A percentile compares a stretch with the other conserved stretches of the same genome.
These are phyloP conservation scores for Jacaranda mimosifolia DNA, from an alignment of 257 asterid species.

Conservation along the genomic window DNA sequence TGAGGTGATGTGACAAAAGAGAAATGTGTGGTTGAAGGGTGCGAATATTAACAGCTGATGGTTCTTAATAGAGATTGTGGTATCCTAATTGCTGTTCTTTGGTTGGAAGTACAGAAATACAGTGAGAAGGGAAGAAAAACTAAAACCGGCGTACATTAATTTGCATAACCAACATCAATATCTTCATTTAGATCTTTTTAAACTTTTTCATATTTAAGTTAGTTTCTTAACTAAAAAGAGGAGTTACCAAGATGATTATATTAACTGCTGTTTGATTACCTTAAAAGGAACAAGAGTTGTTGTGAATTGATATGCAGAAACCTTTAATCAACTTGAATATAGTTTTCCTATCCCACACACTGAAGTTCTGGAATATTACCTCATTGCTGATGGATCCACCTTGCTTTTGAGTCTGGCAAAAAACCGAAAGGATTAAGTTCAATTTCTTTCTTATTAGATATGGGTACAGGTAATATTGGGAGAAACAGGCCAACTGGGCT, in stretches of 20 bases:
- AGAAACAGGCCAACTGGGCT: too few species aligned
- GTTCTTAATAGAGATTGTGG: background rate
- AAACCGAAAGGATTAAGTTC: too few species aligned
- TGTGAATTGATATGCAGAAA: slow-evolving; percentile 1
- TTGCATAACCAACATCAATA: background rate
- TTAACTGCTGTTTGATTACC: slow-evolving; percentile 11
- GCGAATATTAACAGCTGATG: background rate
- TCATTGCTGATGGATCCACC: too few species aligned
- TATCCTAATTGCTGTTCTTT: background rate
- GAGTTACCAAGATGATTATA: background rate
- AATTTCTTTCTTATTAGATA: too few species aligned
- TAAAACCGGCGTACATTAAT: background rate
- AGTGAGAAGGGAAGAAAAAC: background rate
- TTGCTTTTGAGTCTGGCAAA: too few species aligned
- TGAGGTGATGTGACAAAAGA: background rate
- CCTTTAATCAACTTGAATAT: too few species aligned
- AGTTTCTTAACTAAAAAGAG: background rate
- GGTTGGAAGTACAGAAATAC: background rate
- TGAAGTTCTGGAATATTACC: too few species aligned
- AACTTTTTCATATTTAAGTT: background rate
- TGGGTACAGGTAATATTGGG: too few species aligned
- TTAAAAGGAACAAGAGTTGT: background rate
- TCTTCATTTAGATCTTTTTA: background rate
- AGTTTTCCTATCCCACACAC: too few species aligned
- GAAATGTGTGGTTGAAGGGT: background rate